phyloP scores from a whole-genome alignment of 2,329 filamentous ascomycete species.

The Nannizziopsis barbatae region DNA sequence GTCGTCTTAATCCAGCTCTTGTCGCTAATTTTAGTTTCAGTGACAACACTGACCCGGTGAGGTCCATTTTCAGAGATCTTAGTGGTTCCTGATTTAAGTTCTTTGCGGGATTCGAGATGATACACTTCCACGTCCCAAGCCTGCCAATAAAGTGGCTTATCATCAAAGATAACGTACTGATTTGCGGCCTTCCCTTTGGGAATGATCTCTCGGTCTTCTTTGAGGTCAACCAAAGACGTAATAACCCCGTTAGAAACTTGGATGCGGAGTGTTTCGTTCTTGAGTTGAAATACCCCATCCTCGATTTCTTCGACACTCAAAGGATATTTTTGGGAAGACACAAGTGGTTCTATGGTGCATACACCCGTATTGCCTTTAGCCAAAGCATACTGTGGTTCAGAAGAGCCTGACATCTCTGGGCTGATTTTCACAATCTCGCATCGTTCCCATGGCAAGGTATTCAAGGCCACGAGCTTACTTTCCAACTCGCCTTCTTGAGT shows the following conservation, averaged over 20 bases:
- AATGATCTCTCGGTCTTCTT: conserved; percentile 64
- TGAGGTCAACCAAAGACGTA: conserved; percentile 69
- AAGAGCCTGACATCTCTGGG: conserved; percentile 17
- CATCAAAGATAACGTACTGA: conserved; percentile 88
- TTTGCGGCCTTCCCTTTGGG: conserved; percentile 65
- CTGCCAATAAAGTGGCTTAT: conserved; percentile 95
- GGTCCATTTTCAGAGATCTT: conserved; percentile 59
- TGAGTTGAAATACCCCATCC: conserved; percentile 60
- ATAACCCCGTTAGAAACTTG: conserved; percentile 65
- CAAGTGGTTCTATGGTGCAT: conserved; percentile 25
- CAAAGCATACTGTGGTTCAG: conserved; percentile 31
- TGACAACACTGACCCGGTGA: conserved; percentile 69
- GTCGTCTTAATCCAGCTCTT: conserved; percentile 77
- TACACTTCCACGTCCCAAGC: conserved; percentile 97
- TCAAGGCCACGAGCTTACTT: conserved; percentile 53
- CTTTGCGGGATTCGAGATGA: conserved; percentile 75
- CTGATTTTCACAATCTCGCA: conserved; percentile 57
- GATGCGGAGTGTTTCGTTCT: conserved; percentile 66
- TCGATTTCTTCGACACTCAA: conserved; percentile 42
- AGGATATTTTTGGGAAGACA: conserved; percentile 19
- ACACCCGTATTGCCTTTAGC: conserved; percentile 40
- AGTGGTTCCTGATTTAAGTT: conserved; percentile 58
- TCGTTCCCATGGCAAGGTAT: conserved; percentile 79
- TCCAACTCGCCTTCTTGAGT: conserved; percentile 33
- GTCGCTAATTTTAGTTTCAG: conserved; percentile 77